These are phyloP conservation scores for Salisapilia sapeloensis DNA, from an alignment of 352 stramenopile genomes.

Conservation along the genomic window DNA sequence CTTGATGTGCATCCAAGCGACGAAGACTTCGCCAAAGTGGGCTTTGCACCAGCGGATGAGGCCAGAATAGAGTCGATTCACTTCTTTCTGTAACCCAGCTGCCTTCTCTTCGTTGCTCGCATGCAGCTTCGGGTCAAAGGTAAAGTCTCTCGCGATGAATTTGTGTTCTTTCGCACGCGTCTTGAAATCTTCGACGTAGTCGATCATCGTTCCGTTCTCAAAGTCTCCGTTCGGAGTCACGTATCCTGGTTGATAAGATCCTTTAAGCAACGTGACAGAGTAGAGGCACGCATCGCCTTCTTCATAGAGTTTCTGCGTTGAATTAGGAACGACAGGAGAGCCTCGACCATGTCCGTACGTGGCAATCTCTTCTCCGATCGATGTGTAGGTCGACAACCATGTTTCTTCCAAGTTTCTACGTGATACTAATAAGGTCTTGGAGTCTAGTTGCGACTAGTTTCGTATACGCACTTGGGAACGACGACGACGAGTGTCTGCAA, in stretches of 20 bases:
- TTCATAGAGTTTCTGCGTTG: slow-evolving; percentile 78
- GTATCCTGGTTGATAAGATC: slow-evolving; percentile 79
- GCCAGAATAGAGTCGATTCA: slow-evolving; percentile 88
- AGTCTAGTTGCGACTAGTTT: too few relatives aligned
- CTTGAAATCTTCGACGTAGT: slow-evolving; percentile 92
- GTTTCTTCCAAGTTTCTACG: slow-evolving; percentile 69
- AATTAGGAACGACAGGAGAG: slow-evolving; percentile 90
- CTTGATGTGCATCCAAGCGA: slow-evolving; percentile 98
- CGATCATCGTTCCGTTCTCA: slow-evolving; percentile 80
- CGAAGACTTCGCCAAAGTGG: slow-evolving; percentile 96
- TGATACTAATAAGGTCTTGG: not conserved
- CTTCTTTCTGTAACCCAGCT: slow-evolving; percentile 72
- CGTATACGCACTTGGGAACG: slow-evolving; percentile 64
- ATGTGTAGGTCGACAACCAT: slow-evolving; percentile 80
- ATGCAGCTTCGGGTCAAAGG: slow-evolving; percentile 81
- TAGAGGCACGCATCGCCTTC: slow-evolving; percentile 89
- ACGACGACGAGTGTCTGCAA: slow-evolving; percentile 93
- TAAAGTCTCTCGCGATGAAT: slow-evolving; percentile 85
- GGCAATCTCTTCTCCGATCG: slow-evolving; percentile 78
- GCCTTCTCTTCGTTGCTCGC: slow-evolving; percentile 81
- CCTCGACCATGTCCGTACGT: slow-evolving; percentile 85
- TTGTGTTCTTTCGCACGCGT: slow-evolving; percentile 88
- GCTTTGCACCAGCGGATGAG: slow-evolving; percentile 96
- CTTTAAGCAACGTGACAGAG: slow-evolving; percentile 91
- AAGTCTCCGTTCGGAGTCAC: slow-evolving; percentile 85